Percentiles rank a stretch among this genome's conserved stretches.
These are phyloP conservation scores for Wickerhamomyces sp. DNA, from an alignment of 1,139 yeast species.

Conservation along the genomic window DNA sequence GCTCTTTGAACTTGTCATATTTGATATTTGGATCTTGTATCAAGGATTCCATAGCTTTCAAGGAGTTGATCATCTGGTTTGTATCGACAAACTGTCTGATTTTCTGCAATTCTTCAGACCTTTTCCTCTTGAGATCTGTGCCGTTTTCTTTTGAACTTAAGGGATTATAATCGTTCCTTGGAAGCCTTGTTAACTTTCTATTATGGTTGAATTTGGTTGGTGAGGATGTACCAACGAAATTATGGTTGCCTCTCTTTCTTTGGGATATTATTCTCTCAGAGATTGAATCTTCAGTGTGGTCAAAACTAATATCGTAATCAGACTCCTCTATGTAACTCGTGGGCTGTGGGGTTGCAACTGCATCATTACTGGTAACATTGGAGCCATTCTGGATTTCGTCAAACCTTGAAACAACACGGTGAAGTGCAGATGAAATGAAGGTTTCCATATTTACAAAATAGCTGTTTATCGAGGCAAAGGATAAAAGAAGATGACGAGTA, in stretches of 20 bases:
- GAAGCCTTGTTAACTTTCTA: too few species aligned
- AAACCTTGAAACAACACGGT: background rate
- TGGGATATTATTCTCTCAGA: background rate
- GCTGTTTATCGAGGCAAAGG: background rate
- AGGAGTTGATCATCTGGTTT: constrained; percentile 7
- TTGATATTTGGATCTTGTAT: constrained; percentile 8
- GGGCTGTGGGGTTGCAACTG: background rate
- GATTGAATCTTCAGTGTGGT: background rate
- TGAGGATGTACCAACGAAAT: background rate
- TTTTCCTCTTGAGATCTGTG: background rate
- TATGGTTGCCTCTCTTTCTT: background rate
- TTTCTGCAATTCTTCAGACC: constrained; percentile 5
- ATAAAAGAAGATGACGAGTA: too few species aligned
- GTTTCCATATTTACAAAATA: background rate
- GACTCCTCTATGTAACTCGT: background rate
- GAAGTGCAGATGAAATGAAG: background rate
- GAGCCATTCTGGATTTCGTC: background rate
- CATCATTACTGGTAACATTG: background rate
- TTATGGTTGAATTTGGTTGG: background rate
- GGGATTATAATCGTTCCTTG: too few species aligned
- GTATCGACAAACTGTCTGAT: constrained; percentile 14
- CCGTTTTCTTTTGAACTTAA: too few species aligned
- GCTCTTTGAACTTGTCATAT: constrained; percentile 8
- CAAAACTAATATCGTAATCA: background rate
- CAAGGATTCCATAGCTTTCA: constrained; percentile 10